Evolutionary conservation across 2,329 filamentous ascomycete genomes (phyloP), one percentile per base, ranked within the genome.

Genomic region (Truncatella angustata): DNA sequence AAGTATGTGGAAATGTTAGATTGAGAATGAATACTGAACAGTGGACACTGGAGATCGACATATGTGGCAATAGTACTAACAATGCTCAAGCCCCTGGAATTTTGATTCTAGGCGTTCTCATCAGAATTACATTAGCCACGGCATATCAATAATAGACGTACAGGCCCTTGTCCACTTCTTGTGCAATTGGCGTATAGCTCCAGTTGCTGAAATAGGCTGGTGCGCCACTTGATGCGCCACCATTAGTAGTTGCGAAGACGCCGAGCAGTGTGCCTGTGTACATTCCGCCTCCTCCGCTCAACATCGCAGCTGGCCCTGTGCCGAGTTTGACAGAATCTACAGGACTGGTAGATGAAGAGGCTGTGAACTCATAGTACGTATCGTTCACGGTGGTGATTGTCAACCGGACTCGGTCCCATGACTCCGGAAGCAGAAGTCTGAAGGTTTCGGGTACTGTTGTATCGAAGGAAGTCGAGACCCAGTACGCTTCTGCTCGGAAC

Each of bases 221-320:
- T 28, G 72, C 72, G 2, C 49, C 48, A 3, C 58, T 68, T 2
- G 70, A 73, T 10, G 68, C 61, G 2, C 70, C 70, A 0, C 77
- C 78, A 56, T 82, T 82, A 24, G 66, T 77, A 4, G 79, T 82
- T 36, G 73, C 74, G 60, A 81, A 82, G 1, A 75, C 69, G 1
- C 79, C 79, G 0, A 83, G 54, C 18, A 82, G 63, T 1, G 73
- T 72, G 1, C 79, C 78, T 71, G 56, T 62, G n/a, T 36, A 37
- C 40, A 44, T 44, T 21, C 40, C 40, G 6, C 40, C 40, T 4
- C 37, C 37, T 53, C 26, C 49, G 23, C 32, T 54, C 28, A 54
- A 48, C 18, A 20, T 40, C 11, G 18, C n/a, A 37, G 9, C 21
- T 5, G 40, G 40, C 4, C 40, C 40, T 9, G 40, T 44, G 1